These are phyloP conservation scores for Phytophthora vignae DNA, from an alignment of 352 stramenopile genomes.

Conservation along the genomic window DNA sequence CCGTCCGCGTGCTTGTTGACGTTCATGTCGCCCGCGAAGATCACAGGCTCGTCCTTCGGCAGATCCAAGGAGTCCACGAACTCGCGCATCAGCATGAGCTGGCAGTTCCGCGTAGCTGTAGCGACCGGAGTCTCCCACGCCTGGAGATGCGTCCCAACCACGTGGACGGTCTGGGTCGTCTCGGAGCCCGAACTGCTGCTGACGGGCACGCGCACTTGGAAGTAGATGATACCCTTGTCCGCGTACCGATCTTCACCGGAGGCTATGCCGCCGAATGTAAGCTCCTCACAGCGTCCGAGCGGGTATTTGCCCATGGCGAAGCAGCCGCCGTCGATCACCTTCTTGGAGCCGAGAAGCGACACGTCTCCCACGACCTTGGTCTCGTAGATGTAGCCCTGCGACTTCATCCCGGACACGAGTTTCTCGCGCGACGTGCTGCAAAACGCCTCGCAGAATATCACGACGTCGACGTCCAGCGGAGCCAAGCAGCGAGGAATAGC, in stretches of 20 bases:
- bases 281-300: slow-evolving; percentile 60
- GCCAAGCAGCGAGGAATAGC: slow-evolving; percentile 62
- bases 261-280: slow-evolving; percentile 63
- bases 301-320: slow-evolving; percentile 80
- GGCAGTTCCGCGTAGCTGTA: slow-evolving; percentile 45
- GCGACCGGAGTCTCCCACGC: slow-evolving; percentile 67
- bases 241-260: slow-evolving; percentile 68
- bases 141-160: slow-evolving; percentile 75
- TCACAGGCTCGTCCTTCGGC: slow-evolving; percentile 51
- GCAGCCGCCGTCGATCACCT: slow-evolving; percentile 66
- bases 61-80: slow-evolving; percentile 63
- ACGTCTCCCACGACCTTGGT: slow-evolving; percentile 67
- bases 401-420: slow-evolving; percentile 72
- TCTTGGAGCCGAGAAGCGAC: slow-evolving; percentile 63
- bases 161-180: slow-evolving; percentile 49
- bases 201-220: slow-evolving; percentile 44
- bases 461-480: slow-evolving; percentile 53
- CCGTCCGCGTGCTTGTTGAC: slow-evolving; percentile 53
- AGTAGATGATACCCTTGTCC: slow-evolving; percentile 76
- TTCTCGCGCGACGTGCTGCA: slow-evolving; percentile 50
- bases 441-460: slow-evolving; percentile 83
- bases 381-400: slow-evolving; percentile 70
- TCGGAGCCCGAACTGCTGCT: slow-evolving; percentile 11
- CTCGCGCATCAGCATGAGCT: slow-evolving; percentile 53
- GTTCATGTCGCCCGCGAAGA: slow-evolving; percentile 73